Evolutionary conservation across 139 green algal genomes (phyloP), one percentile per base, ranked within the genome.

Genomic region (Trebouxia sp.): DNA sequence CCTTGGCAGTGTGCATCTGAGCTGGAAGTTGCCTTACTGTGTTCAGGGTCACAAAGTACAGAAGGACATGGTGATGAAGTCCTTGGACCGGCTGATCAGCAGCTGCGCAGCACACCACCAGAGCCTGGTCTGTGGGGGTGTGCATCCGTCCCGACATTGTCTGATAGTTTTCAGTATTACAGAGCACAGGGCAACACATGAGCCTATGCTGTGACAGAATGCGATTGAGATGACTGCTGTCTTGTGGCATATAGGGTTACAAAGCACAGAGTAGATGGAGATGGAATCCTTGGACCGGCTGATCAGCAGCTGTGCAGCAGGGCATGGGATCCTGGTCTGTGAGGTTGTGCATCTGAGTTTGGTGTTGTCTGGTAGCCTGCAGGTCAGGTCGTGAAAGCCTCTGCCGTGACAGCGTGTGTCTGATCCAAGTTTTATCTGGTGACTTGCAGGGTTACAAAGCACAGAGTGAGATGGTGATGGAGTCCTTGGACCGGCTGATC

Each of bases 261-360:
- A 96, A 97, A 84, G 93, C 90, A 17, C 94, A 98, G 85, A 92
- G 88, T 77, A 91, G 55, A 85, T 92, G 83, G 92, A 98, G 77
- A 76, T 94, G 65, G 85, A 91, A 42, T 85, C 88, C 41, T 78
- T 98, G 32, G 88, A 92, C 37, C 30, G 58, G n/a, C 85, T 98
- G 55, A 87, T 98, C 24, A 78, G 81, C 14, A 80, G 82, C 42
- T 90, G 79, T 72, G 87, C 91, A 81, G 51, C 51, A 50, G 70
- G 85, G 37, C 47, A 79, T 42, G 89, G 94, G 75, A 91, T 83
- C 45, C 50, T 95, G 42, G 84, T 97, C 38, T 83, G 93, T 39
- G 90, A 94, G 84, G 89, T 88, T 47, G 88, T 88, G 45, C 83
- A 89, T 72, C 75, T 91, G 26, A 79, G 32, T 32, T 70, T 81